Conservation (phyloP, 2,329 filamentous ascomycete species). For the Elsinoe australis region DNA sequence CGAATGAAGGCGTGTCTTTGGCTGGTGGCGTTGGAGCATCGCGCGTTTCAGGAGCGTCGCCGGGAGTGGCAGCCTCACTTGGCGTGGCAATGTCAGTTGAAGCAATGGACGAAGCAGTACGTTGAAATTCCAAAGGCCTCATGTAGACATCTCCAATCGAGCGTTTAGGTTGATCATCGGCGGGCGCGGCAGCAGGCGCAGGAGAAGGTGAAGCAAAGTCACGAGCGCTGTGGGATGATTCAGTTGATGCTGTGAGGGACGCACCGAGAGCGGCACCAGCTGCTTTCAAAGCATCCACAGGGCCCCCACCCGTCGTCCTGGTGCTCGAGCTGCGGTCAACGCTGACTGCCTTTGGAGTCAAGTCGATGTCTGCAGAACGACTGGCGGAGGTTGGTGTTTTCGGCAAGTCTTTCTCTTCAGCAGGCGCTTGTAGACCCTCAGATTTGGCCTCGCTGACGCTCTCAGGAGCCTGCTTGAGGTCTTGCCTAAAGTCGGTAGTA, state of each 20-base stretch:
- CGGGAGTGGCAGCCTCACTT: no score
- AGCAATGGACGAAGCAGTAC: slow-evolving; percentile 29
- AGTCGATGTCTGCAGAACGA: slow-evolving; percentile 24
- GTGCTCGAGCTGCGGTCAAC: slow-evolving; percentile 15
- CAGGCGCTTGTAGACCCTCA: background rate
- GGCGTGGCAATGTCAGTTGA: no score
- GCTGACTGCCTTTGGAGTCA: slow-evolving; percentile 32
- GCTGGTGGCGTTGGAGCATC: slow-evolving; percentile 41
- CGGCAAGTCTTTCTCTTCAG: slow-evolving; percentile 1
- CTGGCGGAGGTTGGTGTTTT: slow-evolving; percentile 1
- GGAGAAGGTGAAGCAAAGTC: slow-evolving; percentile 27
- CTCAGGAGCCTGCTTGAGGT: background rate
- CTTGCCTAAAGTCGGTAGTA: slow-evolving; percentile 13
- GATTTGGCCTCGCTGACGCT: background rate
- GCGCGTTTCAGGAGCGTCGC: no score
- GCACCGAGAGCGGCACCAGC: slow-evolving; percentile 44
- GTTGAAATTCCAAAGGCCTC: slow-evolving; percentile 34
- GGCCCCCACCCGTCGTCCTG: slow-evolving; percentile 23
- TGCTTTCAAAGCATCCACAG: slow-evolving; percentile 39
- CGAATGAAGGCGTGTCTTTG: slow-evolving; percentile 36
- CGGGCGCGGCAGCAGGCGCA: slow-evolving; percentile 22
- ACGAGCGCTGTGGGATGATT: slow-evolving; percentile 28
- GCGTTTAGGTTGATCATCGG: slow-evolving; percentile 20
- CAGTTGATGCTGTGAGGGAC: slow-evolving; percentile 36
- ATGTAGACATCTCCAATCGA: slow-evolving; percentile 32